These are phyloP conservation scores for Zoysia japonica DNA, from an alignment of 176 grass and related monocot species.

Conservation along the genomic window DNA sequence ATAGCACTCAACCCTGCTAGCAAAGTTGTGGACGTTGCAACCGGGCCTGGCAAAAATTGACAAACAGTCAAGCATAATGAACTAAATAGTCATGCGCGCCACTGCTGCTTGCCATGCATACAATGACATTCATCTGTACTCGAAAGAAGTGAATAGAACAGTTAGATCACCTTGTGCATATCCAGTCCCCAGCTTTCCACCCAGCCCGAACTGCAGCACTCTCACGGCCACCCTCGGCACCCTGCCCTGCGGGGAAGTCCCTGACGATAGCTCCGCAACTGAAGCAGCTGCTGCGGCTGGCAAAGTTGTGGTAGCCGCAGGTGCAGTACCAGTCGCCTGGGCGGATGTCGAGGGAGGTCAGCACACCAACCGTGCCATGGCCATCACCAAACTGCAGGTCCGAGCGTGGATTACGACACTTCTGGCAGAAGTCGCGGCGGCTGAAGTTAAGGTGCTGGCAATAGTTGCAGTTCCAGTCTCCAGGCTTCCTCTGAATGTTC, in stretches of 20 bases:
- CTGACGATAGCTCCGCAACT: constrained; percentile 65
- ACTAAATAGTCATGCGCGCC: constrained; percentile 18
- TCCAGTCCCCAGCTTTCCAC: constrained; percentile 92
- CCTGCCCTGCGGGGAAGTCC: constrained; percentile 49
- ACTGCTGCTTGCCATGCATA: constrained; percentile 32
- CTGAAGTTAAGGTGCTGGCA: constrained; percentile 93
- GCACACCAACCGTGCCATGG: constrained; percentile 32
- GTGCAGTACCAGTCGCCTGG: constrained; percentile 96
- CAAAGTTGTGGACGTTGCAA: constrained; percentile 94
- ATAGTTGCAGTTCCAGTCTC: constrained; percentile 89
- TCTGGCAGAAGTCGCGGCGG: constrained; percentile 88
- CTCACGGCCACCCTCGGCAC: constrained; percentile 32
- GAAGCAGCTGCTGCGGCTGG: constrained; percentile 85
- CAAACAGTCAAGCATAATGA: not conserved
- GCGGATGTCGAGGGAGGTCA: constrained; percentile 58
- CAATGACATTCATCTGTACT: not conserved
- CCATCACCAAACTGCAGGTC: constrained; percentile 43
- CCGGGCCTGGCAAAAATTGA: constrained; percentile 59
- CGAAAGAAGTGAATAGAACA: constrained; percentile 12
- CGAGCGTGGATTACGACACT: constrained; percentile 56
- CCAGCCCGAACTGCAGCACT: constrained; percentile 40
- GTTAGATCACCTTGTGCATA: constrained; percentile 68
- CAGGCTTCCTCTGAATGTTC: constrained; percentile 79
- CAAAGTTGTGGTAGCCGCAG: constrained; percentile 95
- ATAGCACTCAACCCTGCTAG: constrained; percentile 82